Evolutionary conservation across 2,329 filamentous ascomycete species (phyloP).

Genomic region (Sporothrix curviconia): DNA sequence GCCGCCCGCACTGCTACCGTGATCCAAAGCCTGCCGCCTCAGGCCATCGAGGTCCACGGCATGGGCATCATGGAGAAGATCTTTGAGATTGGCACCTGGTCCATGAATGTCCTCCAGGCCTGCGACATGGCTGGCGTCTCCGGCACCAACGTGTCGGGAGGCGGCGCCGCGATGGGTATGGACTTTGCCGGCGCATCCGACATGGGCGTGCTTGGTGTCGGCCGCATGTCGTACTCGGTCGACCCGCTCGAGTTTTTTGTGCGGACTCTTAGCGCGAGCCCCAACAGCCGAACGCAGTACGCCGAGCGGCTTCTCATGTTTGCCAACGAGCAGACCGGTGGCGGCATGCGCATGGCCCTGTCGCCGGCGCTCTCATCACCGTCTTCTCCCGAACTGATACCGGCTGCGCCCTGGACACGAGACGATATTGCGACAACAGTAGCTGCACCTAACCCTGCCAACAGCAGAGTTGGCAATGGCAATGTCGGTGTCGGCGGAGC

Average conservation of each 20-base stretch:
- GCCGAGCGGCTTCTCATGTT: conserved; percentile 37
- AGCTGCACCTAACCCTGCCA: too few species aligned
- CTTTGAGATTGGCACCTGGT: conserved; percentile 41
- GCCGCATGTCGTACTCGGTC: conserved; percentile 28
- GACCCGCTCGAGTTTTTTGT: conserved; percentile 41
- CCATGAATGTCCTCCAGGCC: conserved; percentile 37
- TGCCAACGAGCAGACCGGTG: conserved; percentile 34
- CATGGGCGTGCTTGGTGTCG: conserved; percentile 27
- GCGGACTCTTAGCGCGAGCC: conserved; percentile 36
- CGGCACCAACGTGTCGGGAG: conserved; percentile 17
- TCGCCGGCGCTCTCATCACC: conserved; percentile 24
- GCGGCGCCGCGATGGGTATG: conserved; percentile 23
- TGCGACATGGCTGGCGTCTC: conserved; percentile 25
- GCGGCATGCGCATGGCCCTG: conserved; percentile 28
- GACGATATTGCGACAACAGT: too few species aligned
- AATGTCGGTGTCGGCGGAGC: not conserved
- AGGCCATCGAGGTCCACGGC: conserved; percentile 40
- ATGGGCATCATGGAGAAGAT: conserved; percentile 46
- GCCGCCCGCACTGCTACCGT: conserved; percentile 48
- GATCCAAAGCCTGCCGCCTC: conserved; percentile 34
- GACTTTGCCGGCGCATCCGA: conserved; percentile 27
- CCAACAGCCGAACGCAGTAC: conserved; percentile 37
- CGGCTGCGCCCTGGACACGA: not conserved
- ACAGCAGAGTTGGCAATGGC: too few species aligned
- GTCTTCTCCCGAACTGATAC: conserved; percentile 13